Percentiles rank a stretch among this genome's conserved stretches.
Conservation (phyloP, 768 basidiomycete species). For the Suillus hirtellus region DNA sequence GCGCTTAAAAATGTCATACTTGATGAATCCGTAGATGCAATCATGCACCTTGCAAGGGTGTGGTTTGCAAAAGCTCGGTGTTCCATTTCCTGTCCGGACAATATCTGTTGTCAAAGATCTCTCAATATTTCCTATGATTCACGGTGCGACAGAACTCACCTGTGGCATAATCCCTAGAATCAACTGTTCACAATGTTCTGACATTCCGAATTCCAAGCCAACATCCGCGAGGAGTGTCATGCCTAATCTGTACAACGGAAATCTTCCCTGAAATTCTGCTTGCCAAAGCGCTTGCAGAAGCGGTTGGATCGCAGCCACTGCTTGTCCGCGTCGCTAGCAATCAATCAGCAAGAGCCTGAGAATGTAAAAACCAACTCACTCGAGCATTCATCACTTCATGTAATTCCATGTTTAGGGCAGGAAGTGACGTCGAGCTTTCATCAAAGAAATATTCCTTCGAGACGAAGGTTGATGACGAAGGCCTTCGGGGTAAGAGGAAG, state of each 20-base stretch:
- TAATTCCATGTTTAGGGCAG: slow-evolving; percentile 43
- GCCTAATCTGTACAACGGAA: slow-evolving; percentile 65
- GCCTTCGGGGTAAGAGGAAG: slow-evolving; percentile 59
- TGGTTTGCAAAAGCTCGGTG: slow-evolving; percentile 75
- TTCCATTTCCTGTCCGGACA: slow-evolving; percentile 72
- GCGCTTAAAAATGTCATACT: slow-evolving; percentile 35
- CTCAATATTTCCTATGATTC: not conserved
- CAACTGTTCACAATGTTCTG: slow-evolving; percentile 60
- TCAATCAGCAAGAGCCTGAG: slow-evolving; percentile 7
- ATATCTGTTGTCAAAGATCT: slow-evolving; percentile 46
- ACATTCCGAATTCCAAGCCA: slow-evolving; percentile 75
- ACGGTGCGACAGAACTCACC: slow-evolving; percentile 38
- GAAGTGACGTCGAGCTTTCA: slow-evolving; percentile 30
- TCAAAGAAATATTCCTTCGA: slow-evolving; percentile 59
- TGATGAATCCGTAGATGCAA: slow-evolving; percentile 52
- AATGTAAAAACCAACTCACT: slow-evolving; percentile 34
- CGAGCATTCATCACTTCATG: slow-evolving; percentile 43
- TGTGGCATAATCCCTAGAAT: slow-evolving; percentile 84
- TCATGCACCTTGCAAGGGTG: slow-evolving; percentile 71
- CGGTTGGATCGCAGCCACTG: slow-evolving; percentile 59
- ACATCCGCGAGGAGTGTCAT: slow-evolving; percentile 77
- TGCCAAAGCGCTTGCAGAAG: slow-evolving; percentile 76
- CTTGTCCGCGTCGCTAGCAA: slow-evolving; percentile 63
- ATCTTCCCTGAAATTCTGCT: slow-evolving; percentile 74
- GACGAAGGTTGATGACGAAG: slow-evolving; percentile 50